Evolutionary conservation across 2,329 filamentous ascomycete species (phyloP).

Genomic region (Phoma herbarum): DNA sequence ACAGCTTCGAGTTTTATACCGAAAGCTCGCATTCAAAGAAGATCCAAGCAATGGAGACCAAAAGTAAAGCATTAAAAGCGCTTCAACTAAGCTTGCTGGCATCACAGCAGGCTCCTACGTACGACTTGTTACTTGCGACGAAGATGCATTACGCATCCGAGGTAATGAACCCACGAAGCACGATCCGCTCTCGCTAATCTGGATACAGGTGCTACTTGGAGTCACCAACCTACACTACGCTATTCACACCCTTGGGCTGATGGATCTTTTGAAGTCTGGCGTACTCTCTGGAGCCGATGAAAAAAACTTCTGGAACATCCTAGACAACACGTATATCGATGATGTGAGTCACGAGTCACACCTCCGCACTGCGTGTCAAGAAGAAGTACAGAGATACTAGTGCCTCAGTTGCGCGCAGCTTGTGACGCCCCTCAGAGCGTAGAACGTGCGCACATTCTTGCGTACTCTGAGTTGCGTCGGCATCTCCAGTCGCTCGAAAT

Average conservation of each 20-base stretch:
- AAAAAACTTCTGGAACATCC: slow-evolving; percentile 8
- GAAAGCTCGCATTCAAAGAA: slow-evolving; percentile 1
- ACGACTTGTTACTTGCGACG: slow-evolving; percentile 5
- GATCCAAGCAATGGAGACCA: not conserved
- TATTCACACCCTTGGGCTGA: slow-evolving; percentile 11
- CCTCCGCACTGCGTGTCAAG: not conserved
- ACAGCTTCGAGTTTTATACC: not conserved
- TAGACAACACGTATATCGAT: slow-evolving; percentile 17
- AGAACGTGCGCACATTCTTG: not conserved
- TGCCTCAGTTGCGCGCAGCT: not conserved
- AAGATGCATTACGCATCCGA: slow-evolving; percentile 18
- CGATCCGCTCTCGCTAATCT: not conserved
- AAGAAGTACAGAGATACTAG: not conserved
- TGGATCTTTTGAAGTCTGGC: slow-evolving; percentile 6
- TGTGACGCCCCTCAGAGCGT: not conserved
- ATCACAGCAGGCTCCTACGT: not conserved
- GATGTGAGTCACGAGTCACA: slow-evolving; percentile 7
- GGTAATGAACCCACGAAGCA: not conserved
- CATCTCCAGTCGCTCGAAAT: not conserved
- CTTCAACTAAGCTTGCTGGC: not conserved
- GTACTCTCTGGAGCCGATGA: not conserved
- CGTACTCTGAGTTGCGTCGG: not conserved
- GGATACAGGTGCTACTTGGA: slow-evolving; percentile 5
- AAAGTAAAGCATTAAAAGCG: slow-evolving; percentile 4
- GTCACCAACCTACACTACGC: slow-evolving; percentile 12